These are phyloP conservation scores for Kurtzmaniella natalensis DNA, from an alignment of 1,139 yeast species.

Conservation along the genomic window DNA sequence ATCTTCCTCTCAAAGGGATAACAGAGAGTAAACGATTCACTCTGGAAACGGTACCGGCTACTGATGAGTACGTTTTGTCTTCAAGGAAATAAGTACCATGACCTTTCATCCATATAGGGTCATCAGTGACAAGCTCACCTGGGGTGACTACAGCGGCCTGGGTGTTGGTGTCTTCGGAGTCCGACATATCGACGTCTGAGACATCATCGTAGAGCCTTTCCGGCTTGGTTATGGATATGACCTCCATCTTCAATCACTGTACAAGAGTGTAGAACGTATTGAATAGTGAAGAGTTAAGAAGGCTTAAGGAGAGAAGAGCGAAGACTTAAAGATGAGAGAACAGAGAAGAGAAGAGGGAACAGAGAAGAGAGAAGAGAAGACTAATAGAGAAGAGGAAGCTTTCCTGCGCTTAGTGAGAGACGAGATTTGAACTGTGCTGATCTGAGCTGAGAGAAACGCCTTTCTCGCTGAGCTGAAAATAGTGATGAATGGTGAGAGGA, in stretches of 20 bases:
- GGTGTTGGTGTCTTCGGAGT: constrained; percentile 17
- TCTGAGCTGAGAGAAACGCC: too few relatives aligned
- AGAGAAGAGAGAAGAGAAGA: neutral
- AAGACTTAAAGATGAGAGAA: neutral
- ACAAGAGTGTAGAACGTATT: neutral
- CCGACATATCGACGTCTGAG: constrained; percentile 32
- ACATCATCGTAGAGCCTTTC: constrained; percentile 14
- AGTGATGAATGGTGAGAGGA: too few relatives aligned
- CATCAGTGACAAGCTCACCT: constrained; percentile 95
- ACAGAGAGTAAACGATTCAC: constrained; percentile 88
- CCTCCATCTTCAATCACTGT: constrained; percentile 8
- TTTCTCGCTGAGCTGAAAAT: too few relatives aligned
- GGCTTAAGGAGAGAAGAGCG: neutral
- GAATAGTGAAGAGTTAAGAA: neutral
- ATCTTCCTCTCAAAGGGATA: constrained; percentile 78
- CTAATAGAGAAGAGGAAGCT: too few relatives aligned
- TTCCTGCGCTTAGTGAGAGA: too few relatives aligned
- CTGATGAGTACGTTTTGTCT: constrained; percentile 77
- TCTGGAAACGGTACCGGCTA: constrained; percentile 84
- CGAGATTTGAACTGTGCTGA: too few relatives aligned
- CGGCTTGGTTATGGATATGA: constrained; percentile 36
- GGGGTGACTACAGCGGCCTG: constrained; percentile 82
- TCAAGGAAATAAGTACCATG: constrained; percentile 88
- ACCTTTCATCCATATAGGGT: constrained; percentile 98
- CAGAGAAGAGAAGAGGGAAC: neutral